These are phyloP conservation scores for Hyaloscypha hepaticicola DNA, from an alignment of 495 filamentous ascomycete genomes.

Conservation along the genomic window DNA sequence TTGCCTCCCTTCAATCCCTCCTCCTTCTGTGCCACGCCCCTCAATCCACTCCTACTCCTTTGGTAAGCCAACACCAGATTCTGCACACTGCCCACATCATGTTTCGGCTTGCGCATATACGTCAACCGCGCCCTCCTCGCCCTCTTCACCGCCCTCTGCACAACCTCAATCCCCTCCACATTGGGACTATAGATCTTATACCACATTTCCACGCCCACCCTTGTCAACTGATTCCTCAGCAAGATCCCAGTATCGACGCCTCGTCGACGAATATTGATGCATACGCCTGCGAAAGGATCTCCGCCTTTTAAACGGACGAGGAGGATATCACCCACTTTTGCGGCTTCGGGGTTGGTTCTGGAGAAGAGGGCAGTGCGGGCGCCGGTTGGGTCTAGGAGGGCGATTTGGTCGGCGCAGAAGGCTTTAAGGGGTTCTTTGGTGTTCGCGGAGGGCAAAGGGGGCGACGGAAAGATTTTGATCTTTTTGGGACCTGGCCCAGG, in stretches of 20 bases:
- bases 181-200: conserved; percentile 90
- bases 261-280: conserved; percentile 75
- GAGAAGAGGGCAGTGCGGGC: conserved; percentile 79
- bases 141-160: conserved; percentile 79
- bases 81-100: conserved; percentile 53
- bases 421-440: conserved; percentile 61
- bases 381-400: conserved; percentile 76
- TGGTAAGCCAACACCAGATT: conserved; percentile 68
- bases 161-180: conserved; percentile 88
- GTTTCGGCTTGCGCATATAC: conserved; percentile 78
- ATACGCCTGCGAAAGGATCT: conserved; percentile 88
- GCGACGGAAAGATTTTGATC: conserved; percentile 55
- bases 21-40: conserved; percentile 11
- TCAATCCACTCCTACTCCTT: conserved; percentile 55
- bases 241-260: conserved; percentile 86
- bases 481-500: conserved; percentile 35
- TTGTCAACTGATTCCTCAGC: conserved; percentile 76
- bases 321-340: conserved; percentile 83
- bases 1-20: neutral
- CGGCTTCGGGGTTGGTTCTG: conserved; percentile 68
- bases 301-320: conserved; percentile 74
- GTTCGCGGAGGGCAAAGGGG: conserved; percentile 37
- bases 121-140: conserved; percentile 86
- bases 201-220: conserved; percentile 96
- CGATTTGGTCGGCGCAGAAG: conserved; percentile 64